These are phyloP conservation scores for Alternaria novae-zelandiae DNA, from an alignment of 2,329 filamentous ascomycete genomes.

Conservation along the genomic window DNA sequence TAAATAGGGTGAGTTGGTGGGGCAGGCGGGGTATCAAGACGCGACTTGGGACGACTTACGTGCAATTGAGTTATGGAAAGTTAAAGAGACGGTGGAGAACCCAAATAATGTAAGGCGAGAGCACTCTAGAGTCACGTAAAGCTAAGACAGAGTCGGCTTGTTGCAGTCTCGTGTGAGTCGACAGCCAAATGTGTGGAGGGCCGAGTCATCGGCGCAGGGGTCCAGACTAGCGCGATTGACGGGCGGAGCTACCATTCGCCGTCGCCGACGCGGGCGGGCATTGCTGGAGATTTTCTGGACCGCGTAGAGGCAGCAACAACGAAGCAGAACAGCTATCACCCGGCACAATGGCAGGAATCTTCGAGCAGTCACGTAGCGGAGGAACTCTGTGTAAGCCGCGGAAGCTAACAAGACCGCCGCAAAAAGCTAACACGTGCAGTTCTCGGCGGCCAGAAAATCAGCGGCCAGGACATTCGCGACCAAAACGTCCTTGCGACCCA, in stretches of 20 bases:
- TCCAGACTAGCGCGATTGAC: slow-evolving; percentile 20
- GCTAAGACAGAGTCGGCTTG: slow-evolving; percentile 17
- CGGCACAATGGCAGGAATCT: slow-evolving; percentile 84
- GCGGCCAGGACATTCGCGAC: slow-evolving; percentile 92
- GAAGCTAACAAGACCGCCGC: neutral
- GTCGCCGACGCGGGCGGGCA: slow-evolving; percentile 17
- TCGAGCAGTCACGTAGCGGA: slow-evolving; percentile 88
- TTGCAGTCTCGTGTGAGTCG: slow-evolving; percentile 32
- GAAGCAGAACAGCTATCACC: slow-evolving; percentile 35
- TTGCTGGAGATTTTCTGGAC: slow-evolving; percentile 36
- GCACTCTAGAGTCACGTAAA: slow-evolving; percentile 12
- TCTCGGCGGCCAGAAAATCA: slow-evolving; percentile 96
- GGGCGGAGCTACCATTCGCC: slow-evolving; percentile 32
- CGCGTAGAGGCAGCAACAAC: slow-evolving; percentile 40
- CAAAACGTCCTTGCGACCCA: slow-evolving; percentile 97
- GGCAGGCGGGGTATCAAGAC: slow-evolving; percentile 39
- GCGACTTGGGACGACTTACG: slow-evolving; percentile 2
- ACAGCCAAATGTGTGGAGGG: slow-evolving; percentile 36
- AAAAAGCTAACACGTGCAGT: slow-evolving; percentile 58
- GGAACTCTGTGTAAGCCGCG: slow-evolving; percentile 80
- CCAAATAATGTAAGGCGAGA: neutral
- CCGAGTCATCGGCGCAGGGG: slow-evolving; percentile 35
- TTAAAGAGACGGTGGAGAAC: neutral
- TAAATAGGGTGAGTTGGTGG: slow-evolving; percentile 25
- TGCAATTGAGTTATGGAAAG: slow-evolving; percentile 1